These are phyloP conservation scores for Prosopis cineraria DNA, from an alignment of 306 rosid genomes.

Conservation along the genomic window DNA sequence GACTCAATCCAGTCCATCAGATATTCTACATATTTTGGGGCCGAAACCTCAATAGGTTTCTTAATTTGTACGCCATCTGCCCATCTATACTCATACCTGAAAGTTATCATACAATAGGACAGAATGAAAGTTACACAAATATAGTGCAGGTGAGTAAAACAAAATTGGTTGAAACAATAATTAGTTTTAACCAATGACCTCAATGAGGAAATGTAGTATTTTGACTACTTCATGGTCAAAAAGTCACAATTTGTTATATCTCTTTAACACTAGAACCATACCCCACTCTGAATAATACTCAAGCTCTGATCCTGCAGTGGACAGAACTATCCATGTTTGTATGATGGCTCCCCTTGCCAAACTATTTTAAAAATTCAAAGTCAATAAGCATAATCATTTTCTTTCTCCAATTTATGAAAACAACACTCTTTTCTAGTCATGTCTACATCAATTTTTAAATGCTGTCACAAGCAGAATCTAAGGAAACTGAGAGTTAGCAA, in stretches of 20 bases:
- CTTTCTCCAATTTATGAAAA: not conserved
- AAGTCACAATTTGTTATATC: not conserved
- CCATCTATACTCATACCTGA: conserved; percentile 97
- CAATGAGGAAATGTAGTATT: not conserved
- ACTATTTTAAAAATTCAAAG: not conserved
- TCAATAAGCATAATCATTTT: not conserved
- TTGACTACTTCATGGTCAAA: not conserved
- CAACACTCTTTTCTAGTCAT: not conserved
- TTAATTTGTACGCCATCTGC: conserved; percentile 97
- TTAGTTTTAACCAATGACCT: not conserved
- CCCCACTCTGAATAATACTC: not conserved
- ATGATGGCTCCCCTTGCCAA: not conserved
- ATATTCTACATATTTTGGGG: conserved; percentile 97
- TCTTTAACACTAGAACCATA: not conserved
- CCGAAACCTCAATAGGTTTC: conserved; percentile 98
- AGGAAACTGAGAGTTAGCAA: not conserved
- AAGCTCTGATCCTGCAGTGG: not conserved
- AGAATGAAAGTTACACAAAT: conserved; percentile 30
- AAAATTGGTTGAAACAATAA: not conserved
- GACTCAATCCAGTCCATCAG: conserved; percentile 98
- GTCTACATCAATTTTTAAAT: not conserved
- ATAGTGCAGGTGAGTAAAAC: not conserved
- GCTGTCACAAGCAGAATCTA: not conserved
- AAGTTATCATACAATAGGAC: conserved; percentile 25
- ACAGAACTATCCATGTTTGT: not conserved